These are phyloP conservation scores for Monosporascus sp. DNA, from an alignment of 2,329 filamentous ascomycete genomes.

Conservation along the genomic window DNA sequence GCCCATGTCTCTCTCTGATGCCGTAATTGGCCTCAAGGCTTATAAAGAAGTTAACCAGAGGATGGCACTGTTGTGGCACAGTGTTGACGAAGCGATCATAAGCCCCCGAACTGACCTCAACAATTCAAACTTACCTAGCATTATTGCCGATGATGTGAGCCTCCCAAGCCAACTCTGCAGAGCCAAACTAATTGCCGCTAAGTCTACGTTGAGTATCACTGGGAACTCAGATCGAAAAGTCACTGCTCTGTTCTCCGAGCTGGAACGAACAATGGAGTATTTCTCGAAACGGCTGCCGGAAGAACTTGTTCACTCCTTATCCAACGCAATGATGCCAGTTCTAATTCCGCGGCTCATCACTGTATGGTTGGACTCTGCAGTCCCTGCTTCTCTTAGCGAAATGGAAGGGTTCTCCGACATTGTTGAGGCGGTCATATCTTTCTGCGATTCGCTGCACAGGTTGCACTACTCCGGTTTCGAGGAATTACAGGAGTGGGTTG, in stretches of 20 bases:
- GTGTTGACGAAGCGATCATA: conserved; percentile 57
- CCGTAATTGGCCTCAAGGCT: conserved; percentile 50
- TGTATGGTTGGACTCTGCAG: conserved; percentile 68
- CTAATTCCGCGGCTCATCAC: conserved; percentile 64
- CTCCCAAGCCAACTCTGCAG: neutral
- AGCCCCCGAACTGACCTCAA: conserved; percentile 50
- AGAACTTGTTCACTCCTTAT: conserved; percentile 56
- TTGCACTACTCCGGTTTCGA: conserved; percentile 58
- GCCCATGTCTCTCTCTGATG: conserved; percentile 48
- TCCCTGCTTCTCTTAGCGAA: conserved; percentile 69
- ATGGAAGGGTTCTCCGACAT: conserved; percentile 67
- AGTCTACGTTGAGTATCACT: conserved; percentile 40
- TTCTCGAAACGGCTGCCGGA: conserved; percentile 47
- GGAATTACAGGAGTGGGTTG: conserved; percentile 73
- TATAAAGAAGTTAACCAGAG: conserved; percentile 58
- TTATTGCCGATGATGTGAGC: conserved; percentile 39
- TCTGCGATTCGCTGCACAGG: conserved; percentile 58
- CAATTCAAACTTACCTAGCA: conserved; percentile 27
- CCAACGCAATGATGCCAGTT: conserved; percentile 63
- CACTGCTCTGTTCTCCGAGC: conserved; percentile 47
- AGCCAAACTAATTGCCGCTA: conserved; percentile 9
- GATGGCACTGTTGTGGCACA: conserved; percentile 56
- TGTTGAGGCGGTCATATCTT: conserved; percentile 57
- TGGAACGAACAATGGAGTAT: conserved; percentile 47
- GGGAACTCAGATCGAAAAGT: conserved; percentile 41